Conservation (phyloP, 768 basidiomycete species). For the Imleria badia region DNA sequence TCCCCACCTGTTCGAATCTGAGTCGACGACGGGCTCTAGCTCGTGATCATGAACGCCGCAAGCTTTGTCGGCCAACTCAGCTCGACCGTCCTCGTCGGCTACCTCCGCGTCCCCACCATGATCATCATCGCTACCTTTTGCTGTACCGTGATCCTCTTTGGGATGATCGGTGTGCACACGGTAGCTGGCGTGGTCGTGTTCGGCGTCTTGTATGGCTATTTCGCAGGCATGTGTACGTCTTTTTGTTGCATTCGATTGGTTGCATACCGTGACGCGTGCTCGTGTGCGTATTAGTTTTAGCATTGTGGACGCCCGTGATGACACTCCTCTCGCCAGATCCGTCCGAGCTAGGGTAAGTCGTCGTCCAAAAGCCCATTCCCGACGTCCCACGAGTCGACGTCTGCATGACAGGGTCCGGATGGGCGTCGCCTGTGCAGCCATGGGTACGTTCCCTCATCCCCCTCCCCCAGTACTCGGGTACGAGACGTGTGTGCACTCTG, state of each 20-base stretch:
- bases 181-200: constrained; percentile 41
- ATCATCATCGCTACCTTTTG: constrained; percentile 36
- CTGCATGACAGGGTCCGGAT: constrained; percentile 36
- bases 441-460: constrained; percentile 32
- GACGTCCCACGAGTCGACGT: neutral
- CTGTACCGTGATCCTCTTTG: constrained; percentile 44
- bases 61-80: constrained; percentile 55
- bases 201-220: constrained; percentile 50
- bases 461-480: neutral
- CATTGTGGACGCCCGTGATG: constrained; percentile 44
- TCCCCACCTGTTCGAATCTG: neutral
- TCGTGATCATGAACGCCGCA: constrained; percentile 56
- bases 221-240: constrained; percentile 45
- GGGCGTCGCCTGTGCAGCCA: constrained; percentile 49
- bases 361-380: neutral
- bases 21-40: constrained; percentile 27
- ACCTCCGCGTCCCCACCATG: constrained; percentile 42
- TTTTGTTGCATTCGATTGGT: neutral
- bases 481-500: neutral
- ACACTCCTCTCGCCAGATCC: constrained; percentile 44
- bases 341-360: constrained; percentile 50
- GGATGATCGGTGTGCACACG: constrained; percentile 44
- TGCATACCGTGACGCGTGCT: neutral
- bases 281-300: constrained; percentile 36
- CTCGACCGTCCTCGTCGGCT: constrained; percentile 44